A percentile compares a stretch with the other conserved stretches of the same genome.
phyloP scores from a whole-genome alignment of 1,139 yeast genomes.

The Saccharomyces hybrid region DNA sequence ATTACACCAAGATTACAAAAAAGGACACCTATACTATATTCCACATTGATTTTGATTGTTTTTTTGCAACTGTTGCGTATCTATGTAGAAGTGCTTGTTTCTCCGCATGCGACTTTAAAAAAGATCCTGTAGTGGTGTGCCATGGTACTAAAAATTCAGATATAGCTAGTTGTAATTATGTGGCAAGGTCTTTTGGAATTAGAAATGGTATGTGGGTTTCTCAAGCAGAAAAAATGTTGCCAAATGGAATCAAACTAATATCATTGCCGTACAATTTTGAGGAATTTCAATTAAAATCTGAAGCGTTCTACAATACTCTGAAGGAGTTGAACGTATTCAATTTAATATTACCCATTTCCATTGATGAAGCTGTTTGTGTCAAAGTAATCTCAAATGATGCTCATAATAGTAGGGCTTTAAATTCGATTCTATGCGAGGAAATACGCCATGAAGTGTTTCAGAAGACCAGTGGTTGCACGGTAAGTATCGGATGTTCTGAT shows the following conservation, averaged over 20 bases:
- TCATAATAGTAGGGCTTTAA: neutral
- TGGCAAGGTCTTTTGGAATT: slow-evolving; percentile 67
- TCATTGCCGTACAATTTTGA: slow-evolving; percentile 68
- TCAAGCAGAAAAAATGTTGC: slow-evolving; percentile 56
- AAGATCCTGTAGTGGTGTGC: slow-evolving; percentile 73
- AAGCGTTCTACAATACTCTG: slow-evolving; percentile 44
- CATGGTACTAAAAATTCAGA: slow-evolving; percentile 64
- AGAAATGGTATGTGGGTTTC: slow-evolving; percentile 86
- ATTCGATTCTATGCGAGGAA: slow-evolving; percentile 18
- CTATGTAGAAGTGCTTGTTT: slow-evolving; percentile 38
- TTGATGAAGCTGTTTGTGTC: slow-evolving; percentile 84
- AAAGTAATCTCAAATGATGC: slow-evolving; percentile 34
- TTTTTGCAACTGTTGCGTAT: slow-evolving; percentile 82
- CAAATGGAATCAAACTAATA: slow-evolving; percentile 39
- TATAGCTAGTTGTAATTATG: slow-evolving; percentile 88
- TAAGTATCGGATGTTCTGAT: slow-evolving; percentile 68
- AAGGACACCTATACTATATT: slow-evolving; percentile 38
- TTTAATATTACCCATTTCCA: slow-evolving; percentile 71
- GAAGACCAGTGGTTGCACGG: slow-evolving; percentile 51
- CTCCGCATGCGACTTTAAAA: slow-evolving; percentile 39
- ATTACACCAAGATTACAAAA: slow-evolving; percentile 1
- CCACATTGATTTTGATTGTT: slow-evolving; percentile 91
- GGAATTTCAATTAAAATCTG: slow-evolving; percentile 57
- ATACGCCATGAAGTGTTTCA: slow-evolving; percentile 41
- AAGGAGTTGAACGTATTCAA: slow-evolving; percentile 33